Conservation (phyloP, 768 basidiomycete species). For the Chalciporus pseudorubinellus region DNA sequence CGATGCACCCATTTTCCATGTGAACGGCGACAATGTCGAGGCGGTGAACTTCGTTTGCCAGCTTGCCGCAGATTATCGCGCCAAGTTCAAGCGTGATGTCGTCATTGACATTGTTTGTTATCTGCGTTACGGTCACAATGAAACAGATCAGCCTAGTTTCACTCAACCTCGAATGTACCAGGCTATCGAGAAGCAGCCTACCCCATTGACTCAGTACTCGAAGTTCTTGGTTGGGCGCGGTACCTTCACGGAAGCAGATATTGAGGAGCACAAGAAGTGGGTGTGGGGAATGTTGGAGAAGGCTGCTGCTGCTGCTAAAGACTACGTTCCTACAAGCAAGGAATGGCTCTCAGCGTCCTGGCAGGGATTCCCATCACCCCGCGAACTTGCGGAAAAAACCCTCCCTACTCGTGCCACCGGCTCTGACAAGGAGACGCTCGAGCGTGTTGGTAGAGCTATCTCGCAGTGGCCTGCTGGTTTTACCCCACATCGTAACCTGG, state of each 20-base stretch:
- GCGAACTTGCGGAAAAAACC: constrained; percentile 88
- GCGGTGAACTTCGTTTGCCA: constrained; percentile 99
- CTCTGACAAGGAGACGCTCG: constrained; percentile 67
- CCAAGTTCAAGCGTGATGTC: constrained; percentile 98
- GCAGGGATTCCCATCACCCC: constrained; percentile 98
- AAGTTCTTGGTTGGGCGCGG: constrained; percentile 87
- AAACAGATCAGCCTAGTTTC: constrained; percentile 98
- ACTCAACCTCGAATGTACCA: constrained; percentile 99
- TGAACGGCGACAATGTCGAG: constrained; percentile 97
- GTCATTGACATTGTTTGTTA: constrained; percentile 99
- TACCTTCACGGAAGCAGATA: constrained; percentile 93
- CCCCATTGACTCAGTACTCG: constrained; percentile 87
- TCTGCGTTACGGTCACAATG: constrained; percentile 98
- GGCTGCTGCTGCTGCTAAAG: constrained; percentile 89
- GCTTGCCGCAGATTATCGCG: constrained; percentile 95
- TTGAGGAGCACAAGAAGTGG: constrained; percentile 99
- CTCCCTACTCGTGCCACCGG: constrained; percentile 92
- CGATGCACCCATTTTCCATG: constrained; percentile 98
- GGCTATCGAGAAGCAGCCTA: constrained; percentile 91
- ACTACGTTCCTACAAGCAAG: constrained; percentile 91
- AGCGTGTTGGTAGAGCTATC: constrained; percentile 83
- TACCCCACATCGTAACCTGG: constrained; percentile 87
- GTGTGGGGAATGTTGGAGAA: constrained; percentile 99
- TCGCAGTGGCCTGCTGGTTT: constrained; percentile 85
- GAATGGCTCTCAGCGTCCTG: constrained; percentile 98